phyloP scores from a whole-genome alignment of 78 protist genomes.

The Dictyostelium purpureum region DNA sequence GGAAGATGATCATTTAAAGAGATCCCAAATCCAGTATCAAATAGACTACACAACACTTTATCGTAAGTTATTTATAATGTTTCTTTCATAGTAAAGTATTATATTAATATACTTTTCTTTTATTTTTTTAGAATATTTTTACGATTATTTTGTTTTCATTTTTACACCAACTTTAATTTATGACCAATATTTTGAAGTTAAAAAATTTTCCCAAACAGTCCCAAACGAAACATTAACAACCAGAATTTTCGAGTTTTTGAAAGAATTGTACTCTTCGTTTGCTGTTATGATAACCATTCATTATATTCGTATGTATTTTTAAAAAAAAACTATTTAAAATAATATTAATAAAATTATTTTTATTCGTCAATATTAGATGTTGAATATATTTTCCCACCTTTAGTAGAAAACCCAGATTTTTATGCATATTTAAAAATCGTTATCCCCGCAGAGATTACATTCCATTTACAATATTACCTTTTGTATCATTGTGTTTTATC shows the following conservation, averaged over 20 bases:
- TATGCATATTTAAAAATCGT: background rate
- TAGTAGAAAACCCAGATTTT: background rate
- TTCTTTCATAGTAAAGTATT: too few species aligned
- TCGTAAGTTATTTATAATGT: background rate
- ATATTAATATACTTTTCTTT: background rate
- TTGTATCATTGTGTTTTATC: conserved; percentile 51
- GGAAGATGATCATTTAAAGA: background rate
- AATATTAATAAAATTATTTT: background rate
- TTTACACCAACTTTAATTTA: conserved; percentile 53
- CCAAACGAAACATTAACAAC: background rate
- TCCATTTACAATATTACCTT: conserved; percentile 45
- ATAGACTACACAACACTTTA: background rate
- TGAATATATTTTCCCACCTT: conserved; percentile 17
- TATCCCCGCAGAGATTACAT: conserved; percentile 33
- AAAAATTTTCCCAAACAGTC: background rate
- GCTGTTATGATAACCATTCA: conserved; percentile 11
- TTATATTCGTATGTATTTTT: conserved; percentile 7
- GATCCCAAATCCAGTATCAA: background rate
- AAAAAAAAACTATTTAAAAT: too few species aligned
- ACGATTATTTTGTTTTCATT: background rate
- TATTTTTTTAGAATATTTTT: background rate
- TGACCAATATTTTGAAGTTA: conserved; percentile 43
- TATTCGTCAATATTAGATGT: background rate
- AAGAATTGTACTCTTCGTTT: conserved; percentile 31
- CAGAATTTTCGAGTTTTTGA: background rate